Evolutionary conservation across 75 land plant genomes (phyloP).

Genomic region (Chamaecyparis obtusa): DNA sequence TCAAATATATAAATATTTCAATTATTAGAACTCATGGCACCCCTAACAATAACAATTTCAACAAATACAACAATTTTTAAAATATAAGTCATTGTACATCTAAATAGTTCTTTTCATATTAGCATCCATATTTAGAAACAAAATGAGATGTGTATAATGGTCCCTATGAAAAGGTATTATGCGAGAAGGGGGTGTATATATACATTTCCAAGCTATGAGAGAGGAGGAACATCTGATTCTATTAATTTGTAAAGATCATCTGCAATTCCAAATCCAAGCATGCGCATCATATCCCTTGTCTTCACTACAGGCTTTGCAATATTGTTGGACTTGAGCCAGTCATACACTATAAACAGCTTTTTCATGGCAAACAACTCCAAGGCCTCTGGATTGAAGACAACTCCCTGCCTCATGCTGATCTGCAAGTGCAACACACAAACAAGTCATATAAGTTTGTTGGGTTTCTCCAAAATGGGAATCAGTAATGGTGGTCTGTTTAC

Average conservation of each 20-base stretch:
- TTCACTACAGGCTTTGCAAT: conserved; percentile 61
- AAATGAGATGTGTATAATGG: too few relatives aligned
- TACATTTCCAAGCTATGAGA: too few relatives aligned
- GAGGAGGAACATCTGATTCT: conserved; percentile 22
- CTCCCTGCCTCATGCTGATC: conserved; percentile 77
- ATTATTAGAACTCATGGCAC: too few relatives aligned
- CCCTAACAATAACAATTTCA: too few relatives aligned
- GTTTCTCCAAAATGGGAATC: background rate
- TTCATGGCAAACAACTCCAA: conserved; percentile 81
- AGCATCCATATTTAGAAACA: too few relatives aligned
- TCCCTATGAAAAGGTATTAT: too few relatives aligned
- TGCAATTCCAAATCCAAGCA: conserved; percentile 81
- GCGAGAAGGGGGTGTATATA: too few relatives aligned
- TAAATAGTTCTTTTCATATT: too few relatives aligned
- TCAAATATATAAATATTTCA: too few relatives aligned
- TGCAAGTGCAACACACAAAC: conserved; percentile 40
- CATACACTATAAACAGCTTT: conserved; percentile 66
- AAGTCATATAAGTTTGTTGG: too few relatives aligned
- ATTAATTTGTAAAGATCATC: conserved; percentile 64
- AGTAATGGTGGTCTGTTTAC: conserved; percentile 21
- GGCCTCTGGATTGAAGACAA: conserved; percentile 91
- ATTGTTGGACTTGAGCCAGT: conserved; percentile 62
- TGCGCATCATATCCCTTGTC: conserved; percentile 70
- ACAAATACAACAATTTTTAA: too few relatives aligned
- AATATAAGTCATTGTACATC: too few relatives aligned